Percentiles rank a stretch among this genome's conserved stretches.
phyloP scores from a whole-genome alignment of 2,329 filamentous ascomycete species.

The Achaetomium macrosporum region DNA sequence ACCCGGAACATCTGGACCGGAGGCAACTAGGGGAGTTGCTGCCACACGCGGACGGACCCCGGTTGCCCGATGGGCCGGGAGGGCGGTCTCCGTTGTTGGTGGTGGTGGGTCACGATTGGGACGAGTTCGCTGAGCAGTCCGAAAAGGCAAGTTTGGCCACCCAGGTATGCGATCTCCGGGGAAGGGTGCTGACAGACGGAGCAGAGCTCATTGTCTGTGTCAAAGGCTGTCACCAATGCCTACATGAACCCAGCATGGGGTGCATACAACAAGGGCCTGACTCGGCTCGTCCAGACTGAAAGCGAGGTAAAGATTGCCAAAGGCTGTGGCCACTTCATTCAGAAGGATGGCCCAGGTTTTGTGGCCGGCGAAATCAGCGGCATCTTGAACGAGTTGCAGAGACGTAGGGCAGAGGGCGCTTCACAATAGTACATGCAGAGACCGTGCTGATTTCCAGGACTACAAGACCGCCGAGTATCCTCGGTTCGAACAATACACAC shows the following conservation, averaged over 20 bases:
- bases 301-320: conserved; percentile 35
- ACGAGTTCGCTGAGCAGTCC: conserved; percentile 45
- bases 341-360: conserved; percentile 45
- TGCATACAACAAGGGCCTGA: conserved; percentile 47
- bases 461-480: too few relatives aligned
- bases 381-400: conserved; percentile 12
- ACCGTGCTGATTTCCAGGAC: background rate
- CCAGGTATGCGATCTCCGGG: background rate
- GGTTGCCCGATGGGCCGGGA: conserved; percentile 31
- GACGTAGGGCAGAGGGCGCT: background rate
- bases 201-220: conserved; percentile 28
- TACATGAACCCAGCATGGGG: conserved; percentile 51
- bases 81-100: conserved; percentile 37
- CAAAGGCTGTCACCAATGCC: conserved; percentile 36
- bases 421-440: background rate
- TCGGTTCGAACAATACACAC: too few relatives aligned
- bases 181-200: background rate
- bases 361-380: conserved; percentile 30
- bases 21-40: conserved; percentile 38
- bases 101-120: conserved; percentile 49
- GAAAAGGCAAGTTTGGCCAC: conserved; percentile 16
- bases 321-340: conserved; percentile 50
- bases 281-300: conserved; percentile 36
- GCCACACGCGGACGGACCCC: conserved; percentile 38
- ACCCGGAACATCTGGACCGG: conserved; percentile 45